phyloP scores from a whole-genome alignment of 805 yeast species.

The Candida alai region DNA sequence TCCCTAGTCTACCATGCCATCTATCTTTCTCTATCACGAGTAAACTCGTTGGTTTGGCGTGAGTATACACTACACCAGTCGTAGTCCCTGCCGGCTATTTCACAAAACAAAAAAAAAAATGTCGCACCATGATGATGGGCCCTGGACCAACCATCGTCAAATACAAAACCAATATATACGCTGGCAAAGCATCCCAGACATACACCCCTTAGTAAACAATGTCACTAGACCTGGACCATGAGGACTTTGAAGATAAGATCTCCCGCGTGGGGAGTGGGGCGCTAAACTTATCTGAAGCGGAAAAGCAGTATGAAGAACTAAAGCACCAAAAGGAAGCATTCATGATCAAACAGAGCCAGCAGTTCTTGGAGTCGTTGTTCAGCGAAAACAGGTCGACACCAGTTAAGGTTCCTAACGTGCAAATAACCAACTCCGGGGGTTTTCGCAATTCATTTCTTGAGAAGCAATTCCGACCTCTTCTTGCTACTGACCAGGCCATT shows the following conservation, averaged over 20 bases:
- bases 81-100: too few relatives aligned
- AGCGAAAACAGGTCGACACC: constrained; percentile 34
- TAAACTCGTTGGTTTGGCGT: too few relatives aligned
- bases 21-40: too few relatives aligned
- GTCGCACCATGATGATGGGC: too few relatives aligned
- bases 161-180: too few relatives aligned
- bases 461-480: constrained; percentile 46
- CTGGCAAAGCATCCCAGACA: too few relatives aligned
- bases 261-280: too few relatives aligned
- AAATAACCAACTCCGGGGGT: constrained; percentile 45
- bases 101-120: too few relatives aligned
- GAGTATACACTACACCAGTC: too few relatives aligned
- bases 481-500: constrained; percentile 24
- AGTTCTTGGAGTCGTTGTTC: constrained; percentile 32
- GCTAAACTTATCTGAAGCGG: constrained; percentile 16
- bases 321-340: constrained; percentile 27
- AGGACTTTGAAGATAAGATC: constrained; percentile 11
- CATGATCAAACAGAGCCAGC: constrained; percentile 29
- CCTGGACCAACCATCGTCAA: too few relatives aligned
- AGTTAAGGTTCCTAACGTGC: constrained; percentile 40
- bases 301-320: constrained; percentile 24
- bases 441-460: constrained; percentile 45
- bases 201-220: too few relatives aligned
- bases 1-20: too few relatives aligned
- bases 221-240: constrained; percentile 23